These are phyloP conservation scores for Penicillium ochrochloron DNA, from an alignment of 495 filamentous ascomycete genomes.

Conservation along the genomic window DNA sequence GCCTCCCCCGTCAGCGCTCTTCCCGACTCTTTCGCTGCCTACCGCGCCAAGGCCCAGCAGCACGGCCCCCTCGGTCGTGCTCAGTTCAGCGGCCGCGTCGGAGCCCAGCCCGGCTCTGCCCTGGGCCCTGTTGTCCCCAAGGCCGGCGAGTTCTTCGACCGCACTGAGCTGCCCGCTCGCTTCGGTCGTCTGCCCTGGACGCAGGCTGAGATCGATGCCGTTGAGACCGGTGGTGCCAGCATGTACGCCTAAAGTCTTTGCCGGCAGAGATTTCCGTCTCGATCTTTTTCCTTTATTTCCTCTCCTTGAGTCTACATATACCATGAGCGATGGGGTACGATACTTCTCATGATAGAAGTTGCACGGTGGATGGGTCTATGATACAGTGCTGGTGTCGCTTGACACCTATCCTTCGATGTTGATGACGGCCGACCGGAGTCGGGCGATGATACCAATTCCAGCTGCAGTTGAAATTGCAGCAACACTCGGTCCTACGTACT, in stretches of 20 bases:
- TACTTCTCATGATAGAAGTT: conserved; percentile 30
- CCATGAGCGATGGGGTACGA: conserved; percentile 33
- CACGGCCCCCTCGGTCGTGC: conserved; percentile 77
- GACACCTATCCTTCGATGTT: conserved; percentile 13
- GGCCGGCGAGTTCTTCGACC: conserved; percentile 83
- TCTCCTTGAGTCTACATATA: conserved; percentile 13
- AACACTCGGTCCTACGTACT: background rate
- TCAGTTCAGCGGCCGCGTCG: conserved; percentile 59
- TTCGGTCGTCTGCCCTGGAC: conserved; percentile 76
- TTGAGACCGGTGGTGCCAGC: conserved; percentile 90
- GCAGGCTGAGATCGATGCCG: conserved; percentile 87
- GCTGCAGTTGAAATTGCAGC: conserved; percentile 2
- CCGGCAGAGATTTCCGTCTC: conserved; percentile 22
- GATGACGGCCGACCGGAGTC: conserved; percentile 15
- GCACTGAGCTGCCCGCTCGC: conserved; percentile 79
- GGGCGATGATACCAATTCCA: background rate
- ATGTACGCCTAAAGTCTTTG: conserved; percentile 52
- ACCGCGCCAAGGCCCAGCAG: conserved; percentile 90
- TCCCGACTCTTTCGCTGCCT: conserved; percentile 81
- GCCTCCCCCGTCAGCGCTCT: conserved; percentile 64
- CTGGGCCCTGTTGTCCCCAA: conserved; percentile 73
- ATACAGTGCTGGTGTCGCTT: conserved; percentile 16
- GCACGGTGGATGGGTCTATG: conserved; percentile 17
- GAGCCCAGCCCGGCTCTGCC: conserved; percentile 64
- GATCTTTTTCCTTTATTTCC: background rate